Evolutionary conservation across 495 filamentous ascomycete genomes (phyloP).

Genomic region (Extremus antarcticus): DNA sequence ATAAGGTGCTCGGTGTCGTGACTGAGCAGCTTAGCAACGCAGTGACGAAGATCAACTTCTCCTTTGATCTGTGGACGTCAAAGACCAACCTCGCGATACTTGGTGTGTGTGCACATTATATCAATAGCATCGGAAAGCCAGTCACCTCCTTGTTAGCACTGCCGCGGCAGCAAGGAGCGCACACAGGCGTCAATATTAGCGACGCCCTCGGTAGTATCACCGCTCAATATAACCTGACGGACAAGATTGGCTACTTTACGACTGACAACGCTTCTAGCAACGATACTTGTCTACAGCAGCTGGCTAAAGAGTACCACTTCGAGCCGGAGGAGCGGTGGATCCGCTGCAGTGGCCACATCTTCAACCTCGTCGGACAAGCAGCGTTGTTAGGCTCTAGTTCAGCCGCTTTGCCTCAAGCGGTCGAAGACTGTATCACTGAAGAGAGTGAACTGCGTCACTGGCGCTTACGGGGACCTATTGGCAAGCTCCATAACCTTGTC

Average conservation of each 20-base stretch:
- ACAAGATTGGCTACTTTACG: slow-evolving; percentile 16
- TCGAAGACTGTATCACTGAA: slow-evolving; percentile 1
- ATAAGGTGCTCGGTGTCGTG: neutral
- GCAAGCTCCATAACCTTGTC: slow-evolving; percentile 18
- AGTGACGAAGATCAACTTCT: neutral
- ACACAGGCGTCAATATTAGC: slow-evolving; percentile 9
- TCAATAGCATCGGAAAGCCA: slow-evolving; percentile 2
- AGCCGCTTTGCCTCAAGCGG: neutral
- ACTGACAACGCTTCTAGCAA: slow-evolving; percentile 16
- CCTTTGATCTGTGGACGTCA: slow-evolving; percentile 16
- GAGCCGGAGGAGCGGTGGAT: slow-evolving; percentile 3
- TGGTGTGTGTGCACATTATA: slow-evolving; percentile 5
- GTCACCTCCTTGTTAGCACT: slow-evolving; percentile 2
- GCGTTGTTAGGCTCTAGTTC: slow-evolving; percentile 3
- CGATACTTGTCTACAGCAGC: neutral
- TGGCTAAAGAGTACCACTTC: slow-evolving; percentile 9
- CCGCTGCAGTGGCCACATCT: slow-evolving; percentile 10
- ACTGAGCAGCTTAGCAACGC: neutral
- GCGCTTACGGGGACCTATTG: slow-evolving; percentile 11
- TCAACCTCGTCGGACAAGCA: slow-evolving; percentile 8
- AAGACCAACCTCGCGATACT: slow-evolving; percentile 5
- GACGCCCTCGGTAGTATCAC: slow-evolving; percentile 4
- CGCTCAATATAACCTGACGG: slow-evolving; percentile 1
- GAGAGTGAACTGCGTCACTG: slow-evolving; percentile 1
- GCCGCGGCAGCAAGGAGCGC: slow-evolving; percentile 2